Evolutionary conservation across 371 early-diverging fungal genomes (phyloP).

Genomic region (Mucor lusitanicus): DNA sequence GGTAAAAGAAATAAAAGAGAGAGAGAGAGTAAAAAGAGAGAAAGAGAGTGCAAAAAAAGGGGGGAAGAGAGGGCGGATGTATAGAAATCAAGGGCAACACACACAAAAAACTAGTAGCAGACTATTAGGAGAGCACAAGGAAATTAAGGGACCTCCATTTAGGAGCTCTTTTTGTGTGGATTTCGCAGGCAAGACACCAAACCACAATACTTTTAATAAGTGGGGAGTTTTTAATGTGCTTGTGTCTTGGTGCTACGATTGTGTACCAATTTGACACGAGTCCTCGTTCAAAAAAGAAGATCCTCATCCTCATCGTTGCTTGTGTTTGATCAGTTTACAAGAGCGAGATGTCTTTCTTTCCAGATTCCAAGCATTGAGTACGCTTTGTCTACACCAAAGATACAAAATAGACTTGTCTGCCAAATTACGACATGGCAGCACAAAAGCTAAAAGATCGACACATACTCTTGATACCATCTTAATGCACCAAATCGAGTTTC

Average conservation of each 20-base stretch:
- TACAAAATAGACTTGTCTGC: background rate
- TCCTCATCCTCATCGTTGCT: background rate
- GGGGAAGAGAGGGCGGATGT: constrained; percentile 1
- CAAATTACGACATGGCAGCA: background rate
- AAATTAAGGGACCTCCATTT: background rate
- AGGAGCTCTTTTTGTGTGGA: background rate
- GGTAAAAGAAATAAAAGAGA: background rate
- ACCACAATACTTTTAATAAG: background rate
- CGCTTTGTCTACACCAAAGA: background rate
- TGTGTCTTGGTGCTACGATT: background rate
- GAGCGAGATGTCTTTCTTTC: background rate
- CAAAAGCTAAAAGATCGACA: background rate
- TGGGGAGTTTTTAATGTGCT: background rate
- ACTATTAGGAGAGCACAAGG: background rate
- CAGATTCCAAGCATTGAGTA: too few species aligned
- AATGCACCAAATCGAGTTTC: background rate
- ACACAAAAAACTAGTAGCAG: background rate
- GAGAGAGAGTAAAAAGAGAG: constrained; percentile 11
- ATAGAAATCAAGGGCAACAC: background rate
- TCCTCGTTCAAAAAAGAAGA: background rate
- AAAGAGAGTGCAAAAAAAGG: constrained; percentile 14
- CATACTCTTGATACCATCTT: too few species aligned
- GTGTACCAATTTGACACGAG: constrained; percentile 13
- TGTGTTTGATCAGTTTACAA: background rate
- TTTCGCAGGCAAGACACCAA: background rate